These are phyloP conservation scores for Collybiopsis confluens DNA, from an alignment of 768 basidiomycete genomes.

Conservation along the genomic window DNA sequence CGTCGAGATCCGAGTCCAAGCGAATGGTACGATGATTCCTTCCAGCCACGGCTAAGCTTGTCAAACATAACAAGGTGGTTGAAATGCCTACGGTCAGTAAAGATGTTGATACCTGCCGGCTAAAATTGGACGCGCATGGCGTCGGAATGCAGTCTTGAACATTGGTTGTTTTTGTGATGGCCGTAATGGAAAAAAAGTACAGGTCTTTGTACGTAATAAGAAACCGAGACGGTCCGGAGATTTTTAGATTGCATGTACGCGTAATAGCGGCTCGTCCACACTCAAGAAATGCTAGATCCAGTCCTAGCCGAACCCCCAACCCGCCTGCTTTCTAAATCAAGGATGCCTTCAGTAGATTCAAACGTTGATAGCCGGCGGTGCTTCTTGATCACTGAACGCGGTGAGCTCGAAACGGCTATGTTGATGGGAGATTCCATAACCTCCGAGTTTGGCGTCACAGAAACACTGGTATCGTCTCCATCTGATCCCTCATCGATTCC, in stretches of 20 bases:
- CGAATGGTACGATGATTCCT: background rate
- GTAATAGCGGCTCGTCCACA: background rate
- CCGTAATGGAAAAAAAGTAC: too few species aligned
- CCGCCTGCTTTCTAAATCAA: constrained; percentile 44
- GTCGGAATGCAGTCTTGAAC: background rate
- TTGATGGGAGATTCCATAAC: constrained; percentile 16
- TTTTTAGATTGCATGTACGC: too few species aligned
- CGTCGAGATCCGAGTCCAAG: background rate
- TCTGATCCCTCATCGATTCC: background rate
- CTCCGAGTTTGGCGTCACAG: constrained; percentile 15
- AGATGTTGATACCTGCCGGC: background rate
- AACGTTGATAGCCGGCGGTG: constrained; percentile 41
- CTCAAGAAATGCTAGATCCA: background rate
- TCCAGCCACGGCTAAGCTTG: constrained; percentile 8
- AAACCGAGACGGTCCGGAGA: too few species aligned
- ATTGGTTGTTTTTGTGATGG: too few species aligned
- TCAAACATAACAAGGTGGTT: constrained; percentile 1
- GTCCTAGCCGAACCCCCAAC: constrained; percentile 32
- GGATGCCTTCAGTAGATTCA: constrained; percentile 40
- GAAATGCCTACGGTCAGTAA: constrained; percentile 7
- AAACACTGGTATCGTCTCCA: background rate
- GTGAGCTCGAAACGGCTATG: constrained; percentile 4
- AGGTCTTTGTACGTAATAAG: too few species aligned
- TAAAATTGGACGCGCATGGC: background rate
- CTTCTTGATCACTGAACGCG: constrained; percentile 17